Evolutionary conservation across 2,329 filamentous ascomycete species (phyloP).

Genomic region (Fusarium irregulare): DNA sequence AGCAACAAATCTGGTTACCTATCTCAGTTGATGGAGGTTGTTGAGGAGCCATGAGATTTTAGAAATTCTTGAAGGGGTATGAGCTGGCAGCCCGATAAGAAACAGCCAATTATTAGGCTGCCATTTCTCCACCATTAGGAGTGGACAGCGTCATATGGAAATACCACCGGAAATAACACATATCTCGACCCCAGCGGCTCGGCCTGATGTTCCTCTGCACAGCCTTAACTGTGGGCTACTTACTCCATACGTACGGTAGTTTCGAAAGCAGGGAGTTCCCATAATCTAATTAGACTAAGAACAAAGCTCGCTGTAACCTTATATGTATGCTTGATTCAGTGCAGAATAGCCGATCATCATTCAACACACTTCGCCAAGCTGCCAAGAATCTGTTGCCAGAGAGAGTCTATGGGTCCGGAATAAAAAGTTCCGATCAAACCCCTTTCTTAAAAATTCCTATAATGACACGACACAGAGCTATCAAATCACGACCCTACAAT

Average conservation of each 20-base stretch:
- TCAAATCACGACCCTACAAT: neutral
- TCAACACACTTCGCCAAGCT: neutral
- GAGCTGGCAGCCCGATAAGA: neutral
- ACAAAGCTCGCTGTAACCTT: neutral
- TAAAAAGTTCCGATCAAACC: neutral
- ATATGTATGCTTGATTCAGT: neutral
- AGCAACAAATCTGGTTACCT: neutral
- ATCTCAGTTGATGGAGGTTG: neutral
- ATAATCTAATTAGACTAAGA: accelerated
- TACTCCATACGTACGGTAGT: too few species aligned
- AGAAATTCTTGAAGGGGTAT: neutral
- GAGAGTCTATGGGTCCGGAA: neutral
- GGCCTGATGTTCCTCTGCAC: neutral
- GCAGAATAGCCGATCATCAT: neutral
- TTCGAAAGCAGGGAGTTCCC: too few species aligned
- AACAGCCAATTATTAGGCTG: neutral
- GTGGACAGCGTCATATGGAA: accelerated
- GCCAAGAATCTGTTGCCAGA: neutral
- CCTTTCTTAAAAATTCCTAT: neutral
- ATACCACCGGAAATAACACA: neutral
- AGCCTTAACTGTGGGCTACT: neutral
- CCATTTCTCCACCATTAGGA: neutral
- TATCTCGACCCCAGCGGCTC: neutral
- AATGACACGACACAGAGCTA: neutral
- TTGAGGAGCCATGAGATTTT: neutral